Evolutionary conservation across 1,284 basidiomycete genomes (phyloP).

Genomic region (Puccinia polysora): DNA sequence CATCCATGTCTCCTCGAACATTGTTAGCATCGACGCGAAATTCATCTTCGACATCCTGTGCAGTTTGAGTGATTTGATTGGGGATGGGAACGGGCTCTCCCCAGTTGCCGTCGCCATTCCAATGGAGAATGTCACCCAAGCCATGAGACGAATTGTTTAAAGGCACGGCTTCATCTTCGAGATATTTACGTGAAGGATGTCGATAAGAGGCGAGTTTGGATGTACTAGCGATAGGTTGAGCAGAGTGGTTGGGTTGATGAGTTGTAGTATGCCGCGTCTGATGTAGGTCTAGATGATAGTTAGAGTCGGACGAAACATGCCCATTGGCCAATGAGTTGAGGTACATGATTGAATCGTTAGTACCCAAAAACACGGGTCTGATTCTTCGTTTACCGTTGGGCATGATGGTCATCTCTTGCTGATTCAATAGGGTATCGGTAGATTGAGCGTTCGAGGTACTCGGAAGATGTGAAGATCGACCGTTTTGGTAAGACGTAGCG

Average conservation of each 20-base stretch:
- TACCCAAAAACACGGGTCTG: constrained; percentile 58
- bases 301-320: background rate
- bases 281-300: background rate
- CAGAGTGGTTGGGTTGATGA: background rate
- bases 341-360: constrained; percentile 36
- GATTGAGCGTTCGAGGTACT: constrained; percentile 43
- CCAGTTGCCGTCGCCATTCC: constrained; percentile 6
- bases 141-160: background rate
- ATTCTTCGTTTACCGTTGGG: constrained; percentile 63
- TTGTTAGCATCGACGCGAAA: background rate
- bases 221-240: constrained; percentile 27
- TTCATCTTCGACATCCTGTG: background rate
- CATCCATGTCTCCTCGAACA: constrained; percentile 8
- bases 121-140: background rate
- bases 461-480: constrained; percentile 35
- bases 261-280: background rate
- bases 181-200: constrained; percentile 3
- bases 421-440: constrained; percentile 37
- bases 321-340: constrained; percentile 1
- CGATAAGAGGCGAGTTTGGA: constrained; percentile 28
- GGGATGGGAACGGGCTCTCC: constrained; percentile 10
- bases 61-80: background rate
- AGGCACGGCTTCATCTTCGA: background rate
- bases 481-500: constrained; percentile 47
- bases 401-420: constrained; percentile 53